Conservation (phyloP, 1,139 yeast species). For the Arxiozyma slooffiae region DNA sequence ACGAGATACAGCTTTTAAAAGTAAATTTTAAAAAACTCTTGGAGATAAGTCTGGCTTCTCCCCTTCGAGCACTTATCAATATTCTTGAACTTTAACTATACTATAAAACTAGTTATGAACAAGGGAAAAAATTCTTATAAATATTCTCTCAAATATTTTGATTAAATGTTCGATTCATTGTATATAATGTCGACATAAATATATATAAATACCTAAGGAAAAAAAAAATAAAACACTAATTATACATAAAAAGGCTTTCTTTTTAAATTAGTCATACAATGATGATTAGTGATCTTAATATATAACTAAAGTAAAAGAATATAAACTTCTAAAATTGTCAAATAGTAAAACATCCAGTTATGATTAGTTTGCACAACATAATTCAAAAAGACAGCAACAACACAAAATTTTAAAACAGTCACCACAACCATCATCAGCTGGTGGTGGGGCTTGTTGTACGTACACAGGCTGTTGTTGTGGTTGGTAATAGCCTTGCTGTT, state of each 20-base stretch:
- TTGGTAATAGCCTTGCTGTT: conserved; percentile 30
- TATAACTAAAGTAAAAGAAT: not conserved
- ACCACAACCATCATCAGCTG: conserved; percentile 29
- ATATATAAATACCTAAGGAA: not conserved
- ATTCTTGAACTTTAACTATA: not conserved
- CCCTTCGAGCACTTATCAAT: no score
- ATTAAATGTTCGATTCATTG: not conserved
- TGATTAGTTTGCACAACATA: conserved; percentile 22
- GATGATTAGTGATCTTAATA: no score
- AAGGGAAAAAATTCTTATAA: no score
- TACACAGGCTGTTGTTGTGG: conserved; percentile 35
- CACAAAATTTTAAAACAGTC: conserved; percentile 32
- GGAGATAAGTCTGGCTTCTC: not conserved
- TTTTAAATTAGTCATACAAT: not conserved
- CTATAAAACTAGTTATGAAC: no score
- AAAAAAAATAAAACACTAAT: not conserved
- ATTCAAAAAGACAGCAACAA: conserved; percentile 32
- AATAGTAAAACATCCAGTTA: not conserved
- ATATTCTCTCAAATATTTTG: no score
- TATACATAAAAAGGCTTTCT: no score
- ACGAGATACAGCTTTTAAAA: no score
- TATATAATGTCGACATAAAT: not conserved
- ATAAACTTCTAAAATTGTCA: not conserved
- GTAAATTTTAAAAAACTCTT: no score
- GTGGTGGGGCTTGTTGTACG: conserved; percentile 34